These are phyloP conservation scores for Colletotrichum sp. DNA, from an alignment of 2,329 filamentous ascomycete species.

Conservation along the genomic window DNA sequence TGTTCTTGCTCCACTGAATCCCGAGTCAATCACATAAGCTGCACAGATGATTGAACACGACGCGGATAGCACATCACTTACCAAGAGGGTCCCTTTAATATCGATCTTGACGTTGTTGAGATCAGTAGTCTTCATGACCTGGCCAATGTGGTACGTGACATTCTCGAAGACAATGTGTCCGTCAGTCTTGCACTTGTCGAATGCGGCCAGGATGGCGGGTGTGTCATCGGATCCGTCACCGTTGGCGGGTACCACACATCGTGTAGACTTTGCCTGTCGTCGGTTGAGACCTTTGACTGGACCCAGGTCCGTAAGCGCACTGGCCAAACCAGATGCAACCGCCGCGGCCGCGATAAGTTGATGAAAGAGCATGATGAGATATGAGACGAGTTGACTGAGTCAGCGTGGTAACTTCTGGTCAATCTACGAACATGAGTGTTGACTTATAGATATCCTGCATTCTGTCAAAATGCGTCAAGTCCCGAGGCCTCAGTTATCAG, in stretches of 20 bases:
- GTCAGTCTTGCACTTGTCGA: background rate
- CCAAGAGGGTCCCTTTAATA: background rate
- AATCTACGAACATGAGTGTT: rapidly evolving
- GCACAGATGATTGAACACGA: background rate
- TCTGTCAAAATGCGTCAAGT: background rate
- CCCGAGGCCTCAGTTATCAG: background rate
- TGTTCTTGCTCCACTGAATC: conserved; percentile 1
- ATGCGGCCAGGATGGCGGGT: background rate
- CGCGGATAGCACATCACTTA: background rate
- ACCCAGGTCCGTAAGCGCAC: background rate
- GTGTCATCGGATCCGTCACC: background rate
- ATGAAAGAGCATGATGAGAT: background rate
- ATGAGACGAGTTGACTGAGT: background rate
- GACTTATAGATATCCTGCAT: background rate
- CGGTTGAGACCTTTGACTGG: background rate
- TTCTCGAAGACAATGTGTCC: background rate
- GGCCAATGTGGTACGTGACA: background rate
- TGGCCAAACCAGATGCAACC: background rate
- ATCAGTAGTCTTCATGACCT: background rate
- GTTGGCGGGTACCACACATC: background rate
- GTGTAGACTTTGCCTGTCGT: background rate
- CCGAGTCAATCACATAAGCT: background rate
- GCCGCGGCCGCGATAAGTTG: background rate
- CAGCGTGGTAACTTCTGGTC: background rate
- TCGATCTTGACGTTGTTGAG: background rate